phyloP scores from a whole-genome alignment of 495 filamentous ascomycete species.

The Sphaerosporella brunnea region DNA sequence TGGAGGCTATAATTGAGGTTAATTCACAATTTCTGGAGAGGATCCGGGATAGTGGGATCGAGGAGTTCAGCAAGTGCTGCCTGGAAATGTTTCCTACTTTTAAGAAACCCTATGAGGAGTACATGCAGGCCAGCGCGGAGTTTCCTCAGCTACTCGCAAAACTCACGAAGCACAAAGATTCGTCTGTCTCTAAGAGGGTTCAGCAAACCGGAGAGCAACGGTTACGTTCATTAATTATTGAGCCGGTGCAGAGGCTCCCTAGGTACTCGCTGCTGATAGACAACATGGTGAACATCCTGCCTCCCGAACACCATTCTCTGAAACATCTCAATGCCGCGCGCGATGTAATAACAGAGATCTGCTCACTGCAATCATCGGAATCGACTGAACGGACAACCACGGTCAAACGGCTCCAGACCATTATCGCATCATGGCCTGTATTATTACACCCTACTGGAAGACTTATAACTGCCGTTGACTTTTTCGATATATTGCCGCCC shows the following conservation, averaged over 20 bases:
- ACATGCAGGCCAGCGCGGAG: constrained; percentile 67
- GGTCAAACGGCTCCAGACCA: constrained; percentile 50
- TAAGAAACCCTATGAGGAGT: constrained; percentile 71
- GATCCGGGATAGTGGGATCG: constrained; percentile 60
- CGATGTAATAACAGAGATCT: constrained; percentile 87
- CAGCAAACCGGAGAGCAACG: constrained; percentile 77
- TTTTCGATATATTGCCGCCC: constrained; percentile 57
- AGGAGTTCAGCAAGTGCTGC: constrained; percentile 45
- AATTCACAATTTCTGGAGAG: constrained; percentile 63
- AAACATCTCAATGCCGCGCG: constrained; percentile 63
- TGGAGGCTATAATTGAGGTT: constrained; percentile 57
- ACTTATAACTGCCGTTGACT: constrained; percentile 69
- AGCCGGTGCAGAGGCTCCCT: constrained; percentile 86
- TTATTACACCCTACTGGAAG: constrained; percentile 56
- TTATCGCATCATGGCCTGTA: constrained; percentile 65
- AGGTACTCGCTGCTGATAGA: constrained; percentile 93
- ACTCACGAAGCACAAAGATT: constrained; percentile 52
- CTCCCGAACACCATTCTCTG: constrained; percentile 65
- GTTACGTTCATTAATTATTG: constrained; percentile 81
- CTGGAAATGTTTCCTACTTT: constrained; percentile 64
- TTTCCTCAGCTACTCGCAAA: constrained; percentile 63
- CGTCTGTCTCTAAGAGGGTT: constrained; percentile 61
- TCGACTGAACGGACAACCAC: constrained; percentile 53
- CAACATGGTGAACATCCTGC: constrained; percentile 71
- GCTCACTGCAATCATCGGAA: constrained; percentile 42